Evolutionary conservation across 1,139 yeast genomes (phyloP), one percentile per base, ranked within the genome.

Genomic region (Geotrichum fermentans): DNA sequence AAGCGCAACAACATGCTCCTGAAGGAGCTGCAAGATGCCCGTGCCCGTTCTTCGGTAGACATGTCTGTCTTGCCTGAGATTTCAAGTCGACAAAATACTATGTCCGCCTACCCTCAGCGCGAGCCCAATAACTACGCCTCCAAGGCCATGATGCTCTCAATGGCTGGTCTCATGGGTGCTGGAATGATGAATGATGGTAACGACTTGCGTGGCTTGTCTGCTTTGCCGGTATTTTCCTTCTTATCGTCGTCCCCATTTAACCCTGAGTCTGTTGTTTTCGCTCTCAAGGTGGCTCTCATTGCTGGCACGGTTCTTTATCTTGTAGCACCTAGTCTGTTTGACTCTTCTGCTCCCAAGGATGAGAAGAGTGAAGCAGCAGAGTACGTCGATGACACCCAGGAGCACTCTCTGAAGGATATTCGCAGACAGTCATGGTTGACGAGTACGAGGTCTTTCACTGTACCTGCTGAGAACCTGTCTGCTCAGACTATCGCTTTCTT

Each of bases 1-100:
- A 67, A 69, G 49, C 83, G 84, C 60, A 87, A 87, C 63, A 76
- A 73, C 2, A 58, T 68, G 16, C 71, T 86, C 57, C 70, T 67
- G 54, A 70, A 73, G 50, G 90, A 86, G 59, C 77, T 80, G 56
- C 16, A 34, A 11, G 47, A 34, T 2, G 37, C 45, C 7, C 45
- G 45, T 2, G 22, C 24, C 8, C 30, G 37, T 13, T 17, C 43
- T 4, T 20, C 17, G 14, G 13, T 47, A 26, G 46, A 42, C 40
- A 47, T 47, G 50, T 38, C 21, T 18, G 29, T 35, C 44, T 34
- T 32, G 49, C 42, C 32, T 6, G 47, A 45, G 6, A 35, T 35
- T 13, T 39, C 39, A 13, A 47, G 49, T 8, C 43, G 39, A 4
- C 22, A 16, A 10, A 17, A 17, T 6, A 37, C 16, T 11, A 38